phyloP scores from a whole-genome alignment of 73 alveolate species.

The Paramecium bursaria region DNA sequence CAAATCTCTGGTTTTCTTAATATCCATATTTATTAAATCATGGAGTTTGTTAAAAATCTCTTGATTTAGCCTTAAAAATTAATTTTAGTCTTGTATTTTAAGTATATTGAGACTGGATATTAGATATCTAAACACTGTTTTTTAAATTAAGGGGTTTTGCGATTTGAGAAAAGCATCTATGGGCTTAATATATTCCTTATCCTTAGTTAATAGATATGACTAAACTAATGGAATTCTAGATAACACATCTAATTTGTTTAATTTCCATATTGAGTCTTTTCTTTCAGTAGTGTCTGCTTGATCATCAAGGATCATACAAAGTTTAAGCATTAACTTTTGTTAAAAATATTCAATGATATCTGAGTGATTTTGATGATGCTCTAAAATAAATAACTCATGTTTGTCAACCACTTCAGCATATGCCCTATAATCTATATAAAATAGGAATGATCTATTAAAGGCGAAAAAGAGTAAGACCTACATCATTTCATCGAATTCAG shows the following conservation, averaged over 20 bases:
- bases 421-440: slow-evolving; percentile 41
- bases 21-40: slow-evolving; percentile 44
- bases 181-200: slow-evolving; percentile 7
- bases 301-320: not conserved
- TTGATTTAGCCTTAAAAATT: not conserved
- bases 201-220: not conserved
- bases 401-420: slow-evolving; percentile 57
- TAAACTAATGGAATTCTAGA: slow-evolving; percentile 18
- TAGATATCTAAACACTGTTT: slow-evolving; percentile 40
- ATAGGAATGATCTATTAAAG: slow-evolving; percentile 32
- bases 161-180: not conserved
- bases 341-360: slow-evolving; percentile 44
- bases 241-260: slow-evolving; percentile 7
- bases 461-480: slow-evolving; percentile 23
- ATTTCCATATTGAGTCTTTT: slow-evolving; percentile 2
- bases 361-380: slow-evolving; percentile 29
- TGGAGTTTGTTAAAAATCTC: not conserved
- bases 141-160: slow-evolving; percentile 6
- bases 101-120: not conserved
- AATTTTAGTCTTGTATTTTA: not conserved
- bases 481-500: slow-evolving; percentile 54
- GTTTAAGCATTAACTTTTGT: slow-evolving; percentile 28
- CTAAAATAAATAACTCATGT: slow-evolving; percentile 27
- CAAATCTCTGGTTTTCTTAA: slow-evolving; percentile 37
- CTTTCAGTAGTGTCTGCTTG: not conserved